phyloP scores from a whole-genome alignment of 805 yeast species.

The Myxozyma neglecta region DNA sequence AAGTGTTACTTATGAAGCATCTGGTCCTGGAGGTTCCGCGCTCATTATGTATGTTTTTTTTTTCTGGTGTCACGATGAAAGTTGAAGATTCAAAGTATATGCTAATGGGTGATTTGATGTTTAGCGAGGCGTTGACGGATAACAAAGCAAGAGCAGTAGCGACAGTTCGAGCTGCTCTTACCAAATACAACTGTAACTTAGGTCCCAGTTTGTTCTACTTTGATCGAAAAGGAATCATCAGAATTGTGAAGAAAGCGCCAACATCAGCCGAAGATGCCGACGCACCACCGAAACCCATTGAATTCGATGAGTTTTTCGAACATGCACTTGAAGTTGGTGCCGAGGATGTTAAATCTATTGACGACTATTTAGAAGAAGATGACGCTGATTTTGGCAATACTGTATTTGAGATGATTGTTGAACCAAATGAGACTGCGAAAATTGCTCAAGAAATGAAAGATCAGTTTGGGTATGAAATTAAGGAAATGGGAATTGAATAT shows the following conservation, averaged over 20 bases:
- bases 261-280: slow-evolving; percentile 25
- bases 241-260: slow-evolving; percentile 36
- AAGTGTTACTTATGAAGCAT: slow-evolving; percentile 74
- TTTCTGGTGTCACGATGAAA: not conserved
- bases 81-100: not conserved
- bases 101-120: not conserved
- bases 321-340: slow-evolving; percentile 71
- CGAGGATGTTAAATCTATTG: slow-evolving; percentile 48
- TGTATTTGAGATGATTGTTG: slow-evolving; percentile 58
- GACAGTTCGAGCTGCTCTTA: slow-evolving; percentile 69
- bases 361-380: slow-evolving; percentile 41
- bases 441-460: slow-evolving; percentile 60
- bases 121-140: slow-evolving; percentile 75
- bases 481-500: slow-evolving; percentile 71
- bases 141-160: slow-evolving; percentile 81
- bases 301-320: slow-evolving; percentile 71
- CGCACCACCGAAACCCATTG: slow-evolving; percentile 14
- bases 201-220: slow-evolving; percentile 80
- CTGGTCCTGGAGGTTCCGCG: slow-evolving; percentile 91
- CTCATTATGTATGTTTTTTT: slow-evolving; percentile 51
- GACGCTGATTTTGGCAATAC: slow-evolving; percentile 29
- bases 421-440: slow-evolving; percentile 59
- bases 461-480: slow-evolving; percentile 53
- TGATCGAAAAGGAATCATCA: slow-evolving; percentile 71
- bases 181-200: slow-evolving; percentile 59